A percentile compares a stretch with the other conserved stretches of the same genome.
Conservation (phyloP, 441 rosid species). For the Viola pubescens region DNA sequence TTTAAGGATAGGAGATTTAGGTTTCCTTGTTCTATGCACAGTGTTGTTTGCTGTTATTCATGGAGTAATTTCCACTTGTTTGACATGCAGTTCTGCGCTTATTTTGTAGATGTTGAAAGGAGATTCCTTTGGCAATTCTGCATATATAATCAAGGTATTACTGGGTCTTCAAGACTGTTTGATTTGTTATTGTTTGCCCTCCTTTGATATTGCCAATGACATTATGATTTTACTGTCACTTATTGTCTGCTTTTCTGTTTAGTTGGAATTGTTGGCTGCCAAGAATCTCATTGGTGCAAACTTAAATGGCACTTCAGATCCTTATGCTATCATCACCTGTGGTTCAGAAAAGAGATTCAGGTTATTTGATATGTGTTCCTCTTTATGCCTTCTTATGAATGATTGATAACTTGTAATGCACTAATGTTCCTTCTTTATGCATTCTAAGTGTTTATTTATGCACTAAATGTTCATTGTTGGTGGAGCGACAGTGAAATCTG, state of each 20-base stretch:
- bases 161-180: slow-evolving; percentile 7
- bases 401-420: no score
- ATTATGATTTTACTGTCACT: neutral
- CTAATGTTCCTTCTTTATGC: neutral
- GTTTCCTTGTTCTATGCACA: slow-evolving; percentile 6
- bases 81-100: slow-evolving; percentile 87
- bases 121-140: slow-evolving; percentile 56
- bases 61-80: slow-evolving; percentile 53
- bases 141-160: slow-evolving; percentile 71
- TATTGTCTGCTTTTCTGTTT: slow-evolving; percentile 20
- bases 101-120: slow-evolving; percentile 86
- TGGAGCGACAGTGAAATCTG: neutral
- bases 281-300: slow-evolving; percentile 96
- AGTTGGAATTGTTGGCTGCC: slow-evolving; percentile 96
- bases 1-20: no score
- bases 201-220: slow-evolving; percentile 2
- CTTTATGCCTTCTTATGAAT: neutral
- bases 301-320: slow-evolving; percentile 97
- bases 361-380: slow-evolving; percentile 33
- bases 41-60: slow-evolving; percentile 24
- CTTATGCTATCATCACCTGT: slow-evolving; percentile 93
- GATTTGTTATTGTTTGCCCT: neutral
- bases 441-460: neutral
- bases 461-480: no score
- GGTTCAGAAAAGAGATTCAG: slow-evolving; percentile 95